These are phyloP conservation scores for Harrya chromipes DNA, from an alignment of 768 basidiomycete species.

Conservation along the genomic window DNA sequence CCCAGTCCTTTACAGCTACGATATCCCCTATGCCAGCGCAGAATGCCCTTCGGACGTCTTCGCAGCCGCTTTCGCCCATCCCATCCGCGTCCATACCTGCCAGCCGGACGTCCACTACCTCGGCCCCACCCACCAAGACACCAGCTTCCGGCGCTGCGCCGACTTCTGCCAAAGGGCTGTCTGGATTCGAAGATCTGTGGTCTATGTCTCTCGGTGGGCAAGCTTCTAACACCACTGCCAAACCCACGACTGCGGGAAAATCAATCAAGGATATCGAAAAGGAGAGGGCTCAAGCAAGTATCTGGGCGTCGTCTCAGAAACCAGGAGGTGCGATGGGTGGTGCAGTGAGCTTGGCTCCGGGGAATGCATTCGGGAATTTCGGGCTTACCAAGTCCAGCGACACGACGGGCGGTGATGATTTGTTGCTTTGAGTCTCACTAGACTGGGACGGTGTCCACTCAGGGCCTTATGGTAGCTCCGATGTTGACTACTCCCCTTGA, in stretches of 20 bases:
- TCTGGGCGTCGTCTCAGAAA: constrained; percentile 58
- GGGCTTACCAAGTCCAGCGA: constrained; percentile 22
- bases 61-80: constrained; percentile 29
- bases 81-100: constrained; percentile 9
- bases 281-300: constrained; percentile 76
- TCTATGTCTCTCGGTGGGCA: constrained; percentile 65
- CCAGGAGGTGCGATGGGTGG: constrained; percentile 10
- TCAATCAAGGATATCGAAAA: constrained; percentile 87
- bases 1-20: constrained; percentile 16
- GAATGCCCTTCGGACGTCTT: constrained; percentile 21
- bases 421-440: constrained; percentile 35
- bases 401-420: constrained; percentile 37
- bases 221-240: constrained; percentile 28
- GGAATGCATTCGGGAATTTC: constrained; percentile 34
- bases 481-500: not conserved
- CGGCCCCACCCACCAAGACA: constrained; percentile 14
- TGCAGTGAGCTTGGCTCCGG: constrained; percentile 11
- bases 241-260: constrained; percentile 49
- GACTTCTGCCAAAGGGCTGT: constrained; percentile 37
- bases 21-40: constrained; percentile 20
- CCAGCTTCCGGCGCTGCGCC: constrained; percentile 15
- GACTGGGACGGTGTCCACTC: not conserved
- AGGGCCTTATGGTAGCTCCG: not conserved
- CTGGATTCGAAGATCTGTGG: constrained; percentile 88
- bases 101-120: constrained; percentile 6